phyloP scores from a whole-genome alignment of 495 filamentous ascomycete species.

The Terfezia boudieri region DNA sequence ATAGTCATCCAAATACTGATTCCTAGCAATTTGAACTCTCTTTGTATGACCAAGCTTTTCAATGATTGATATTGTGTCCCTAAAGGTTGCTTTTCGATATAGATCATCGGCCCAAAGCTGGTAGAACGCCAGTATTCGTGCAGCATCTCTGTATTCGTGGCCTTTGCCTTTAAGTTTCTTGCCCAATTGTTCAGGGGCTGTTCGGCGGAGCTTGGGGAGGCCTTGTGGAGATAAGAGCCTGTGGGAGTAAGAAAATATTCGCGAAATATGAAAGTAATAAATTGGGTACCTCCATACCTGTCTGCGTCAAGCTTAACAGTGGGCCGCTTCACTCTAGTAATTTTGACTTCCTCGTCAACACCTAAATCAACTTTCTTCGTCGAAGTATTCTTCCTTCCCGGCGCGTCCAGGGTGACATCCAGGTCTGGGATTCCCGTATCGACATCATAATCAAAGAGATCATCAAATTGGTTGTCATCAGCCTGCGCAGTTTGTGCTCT shows the following conservation, averaged over 20 bases:
- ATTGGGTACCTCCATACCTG: slow-evolving; percentile 25
- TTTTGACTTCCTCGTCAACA: slow-evolving; percentile 67
- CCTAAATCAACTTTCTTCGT: slow-evolving; percentile 21
- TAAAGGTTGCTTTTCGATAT: slow-evolving; percentile 82
- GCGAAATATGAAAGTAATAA: neutral
- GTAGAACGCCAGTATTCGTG: slow-evolving; percentile 67
- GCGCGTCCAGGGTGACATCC: slow-evolving; percentile 8
- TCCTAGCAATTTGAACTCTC: slow-evolving; percentile 21
- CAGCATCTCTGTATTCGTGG: slow-evolving; percentile 58
- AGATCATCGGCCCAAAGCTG: slow-evolving; percentile 94
- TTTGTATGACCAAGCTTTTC: slow-evolving; percentile 82
- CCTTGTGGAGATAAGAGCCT: slow-evolving; percentile 61
- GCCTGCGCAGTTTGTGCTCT: neutral
- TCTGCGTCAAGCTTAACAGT: slow-evolving; percentile 69
- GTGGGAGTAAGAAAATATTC: neutral
- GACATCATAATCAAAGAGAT: slow-evolving; percentile 51
- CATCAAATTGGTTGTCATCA: slow-evolving; percentile 21
- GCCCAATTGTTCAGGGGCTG: slow-evolving; percentile 25
- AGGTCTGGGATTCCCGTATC: slow-evolving; percentile 25
- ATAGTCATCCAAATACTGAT: neutral
- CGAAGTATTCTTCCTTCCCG: slow-evolving; percentile 7
- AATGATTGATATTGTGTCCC: slow-evolving; percentile 72
- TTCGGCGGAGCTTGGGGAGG: slow-evolving; percentile 56
- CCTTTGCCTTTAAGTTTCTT: slow-evolving; percentile 5
- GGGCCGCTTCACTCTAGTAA: slow-evolving; percentile 41